Evolutionary conservation across 257 asterid genomes (phyloP), one percentile per base, ranked within the genome.

Genomic region (Anisodus tanguticus): DNA sequence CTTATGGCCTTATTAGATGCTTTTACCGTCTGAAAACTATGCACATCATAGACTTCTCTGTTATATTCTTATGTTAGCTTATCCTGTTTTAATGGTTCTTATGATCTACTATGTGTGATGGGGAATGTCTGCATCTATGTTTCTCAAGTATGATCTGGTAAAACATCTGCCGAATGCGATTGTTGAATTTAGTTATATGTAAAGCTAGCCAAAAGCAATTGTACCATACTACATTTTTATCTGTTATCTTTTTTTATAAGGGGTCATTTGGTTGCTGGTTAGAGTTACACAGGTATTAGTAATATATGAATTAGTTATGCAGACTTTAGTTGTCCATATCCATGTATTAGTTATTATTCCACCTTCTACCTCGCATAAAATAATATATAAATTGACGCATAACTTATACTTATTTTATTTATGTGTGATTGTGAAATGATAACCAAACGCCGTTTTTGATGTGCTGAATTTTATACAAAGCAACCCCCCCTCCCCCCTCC

Each of bases 1-100:
- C 6, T 84, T 85, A 83, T 85, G 83, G 19, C 78, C 79, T 69
- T 41, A 43, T 55, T 77, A 11, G 15, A 11, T 77, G 7, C 35
- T 35, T 63, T 55, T 59, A 47, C 47, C 13, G 0, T 49, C 81
- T 49, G 62, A 49, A 49, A 47, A 74, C 60, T 47, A 6, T 12
- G 62, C 19, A 12, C 4, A 6, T 22, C 43, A 2, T 6, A 49
- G 62, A 49, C 45, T 22, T 26, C 13, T 74, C 62, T 49, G 45
- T 59, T 49, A 22, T 74, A 58, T 59, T 39, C 31, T 19, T 26
- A 17, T 26, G n/a, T 83, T 15, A 43, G 10, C 11, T 59, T 57
- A 9, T 74, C 74, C 68, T 58, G 45, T 26, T 13, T 49, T 37
- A 35, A 41, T 49, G 15, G 66, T 49, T 78, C 57, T 79, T 49